Evolutionary conservation across 441 rosid genomes (phyloP).

Genomic region (Monsonia emarginata): DNA sequence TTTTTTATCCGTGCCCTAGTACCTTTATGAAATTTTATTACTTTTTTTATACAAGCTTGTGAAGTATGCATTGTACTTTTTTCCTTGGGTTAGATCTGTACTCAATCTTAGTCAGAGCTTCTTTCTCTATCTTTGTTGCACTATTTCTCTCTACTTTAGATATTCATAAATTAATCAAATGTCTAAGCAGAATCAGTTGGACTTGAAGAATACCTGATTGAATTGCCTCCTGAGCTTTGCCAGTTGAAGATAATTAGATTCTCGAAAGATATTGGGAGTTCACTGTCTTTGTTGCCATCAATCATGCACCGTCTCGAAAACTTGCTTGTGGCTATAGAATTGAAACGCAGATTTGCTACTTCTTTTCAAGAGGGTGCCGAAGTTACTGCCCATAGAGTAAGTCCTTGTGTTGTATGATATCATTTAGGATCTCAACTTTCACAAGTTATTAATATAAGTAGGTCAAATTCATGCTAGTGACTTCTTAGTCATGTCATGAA

Average conservation of each 20-base stretch:
- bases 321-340: constrained; percentile 86
- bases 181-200: constrained; percentile 48
- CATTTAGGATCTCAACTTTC: constrained; percentile 17
- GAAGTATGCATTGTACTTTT: background rate
- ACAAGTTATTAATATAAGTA: constrained; percentile 15
- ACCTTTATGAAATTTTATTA: background rate
- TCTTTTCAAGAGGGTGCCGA: constrained; percentile 66
- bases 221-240: constrained; percentile 83
- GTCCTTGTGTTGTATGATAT: constrained; percentile 16
- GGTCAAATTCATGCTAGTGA: constrained; percentile 9
- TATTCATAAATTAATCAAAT: constrained; percentile 13
- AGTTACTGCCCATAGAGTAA: constrained; percentile 65
- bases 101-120: background rate
- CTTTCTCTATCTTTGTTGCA: constrained; percentile 12
- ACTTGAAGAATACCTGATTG: constrained; percentile 65
- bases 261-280: constrained; percentile 88
- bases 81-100: background rate
- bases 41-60: background rate
- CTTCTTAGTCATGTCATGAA: constrained; percentile 3
- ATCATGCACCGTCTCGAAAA: constrained; percentile 84
- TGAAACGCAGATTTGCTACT: constrained; percentile 52
- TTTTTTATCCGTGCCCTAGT: background rate
- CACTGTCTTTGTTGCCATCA: constrained; percentile 83
- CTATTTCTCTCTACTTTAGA: constrained; percentile 6
- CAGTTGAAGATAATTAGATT: constrained; percentile 79